A percentile compares a stretch with the other conserved stretches of the same genome.
Conservation (phyloP, 1,284 basidiomycete genomes). For the Anthracocystis panici-leucophaei region DNA sequence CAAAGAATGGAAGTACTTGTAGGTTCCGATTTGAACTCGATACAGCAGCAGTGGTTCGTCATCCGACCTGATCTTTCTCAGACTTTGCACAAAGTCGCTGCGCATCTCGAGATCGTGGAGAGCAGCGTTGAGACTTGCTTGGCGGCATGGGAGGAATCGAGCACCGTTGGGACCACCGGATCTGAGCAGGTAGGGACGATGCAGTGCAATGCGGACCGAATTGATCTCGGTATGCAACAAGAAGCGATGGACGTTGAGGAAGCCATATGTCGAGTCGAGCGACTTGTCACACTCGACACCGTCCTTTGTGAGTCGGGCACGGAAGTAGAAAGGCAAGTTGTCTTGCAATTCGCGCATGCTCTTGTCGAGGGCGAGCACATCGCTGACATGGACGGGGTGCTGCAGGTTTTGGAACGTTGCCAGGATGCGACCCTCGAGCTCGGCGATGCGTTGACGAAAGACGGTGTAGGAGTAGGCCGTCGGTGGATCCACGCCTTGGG, state of each 20-base stretch:
- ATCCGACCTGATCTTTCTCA: constrained; percentile 24
- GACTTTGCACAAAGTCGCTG: constrained; percentile 39
- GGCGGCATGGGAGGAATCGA: constrained; percentile 51
- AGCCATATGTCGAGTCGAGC: constrained; percentile 55
- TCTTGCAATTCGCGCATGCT: constrained; percentile 46
- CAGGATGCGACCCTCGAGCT: constrained; percentile 45
- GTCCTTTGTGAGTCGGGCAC: constrained; percentile 28
- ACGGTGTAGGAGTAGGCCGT: constrained; percentile 49
- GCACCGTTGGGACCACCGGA: constrained; percentile 43
- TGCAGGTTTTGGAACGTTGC: constrained; percentile 49
- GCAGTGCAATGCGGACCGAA: constrained; percentile 54
- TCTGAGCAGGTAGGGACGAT: constrained; percentile 61
- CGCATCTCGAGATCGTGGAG: constrained; percentile 60
- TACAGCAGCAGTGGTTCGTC: constrained; percentile 37
- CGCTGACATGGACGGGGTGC: constrained; percentile 48
- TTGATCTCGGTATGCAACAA: constrained; percentile 62
- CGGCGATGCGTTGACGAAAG: constrained; percentile 51
- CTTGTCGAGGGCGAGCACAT: constrained; percentile 55
- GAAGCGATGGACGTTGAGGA: constrained; percentile 60
- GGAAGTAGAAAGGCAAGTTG: constrained; percentile 61
- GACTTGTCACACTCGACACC: constrained; percentile 50
- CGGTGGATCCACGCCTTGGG: constrained; percentile 47
- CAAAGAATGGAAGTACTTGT: constrained; percentile 62
- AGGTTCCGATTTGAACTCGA: constrained; percentile 55
- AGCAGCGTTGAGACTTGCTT: constrained; percentile 59